These are phyloP conservation scores for Casaregolazyma suthepensis DNA, from an alignment of 1,139 yeast species.

Conservation along the genomic window DNA sequence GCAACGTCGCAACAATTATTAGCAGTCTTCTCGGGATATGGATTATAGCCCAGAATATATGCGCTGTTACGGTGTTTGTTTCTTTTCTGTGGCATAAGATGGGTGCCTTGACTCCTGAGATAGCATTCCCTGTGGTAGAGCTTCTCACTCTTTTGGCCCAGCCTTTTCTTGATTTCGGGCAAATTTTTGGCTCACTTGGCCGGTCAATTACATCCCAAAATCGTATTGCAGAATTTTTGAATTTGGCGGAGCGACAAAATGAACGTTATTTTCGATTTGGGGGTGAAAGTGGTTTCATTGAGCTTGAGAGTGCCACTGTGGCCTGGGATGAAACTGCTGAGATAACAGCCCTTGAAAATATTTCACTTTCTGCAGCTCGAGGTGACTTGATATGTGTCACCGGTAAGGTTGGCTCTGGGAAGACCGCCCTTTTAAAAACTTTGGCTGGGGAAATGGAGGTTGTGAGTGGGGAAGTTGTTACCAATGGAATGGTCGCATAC, in stretches of 20 bases:
- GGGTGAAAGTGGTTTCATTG: conserved; percentile 23
- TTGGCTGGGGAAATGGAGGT: conserved; percentile 53
- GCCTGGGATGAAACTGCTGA: conserved; percentile 32
- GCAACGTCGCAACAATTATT: neutral
- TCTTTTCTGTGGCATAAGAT: neutral
- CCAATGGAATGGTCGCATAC: conserved; percentile 68
- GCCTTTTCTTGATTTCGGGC: neutral
- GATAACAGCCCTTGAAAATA: conserved; percentile 45
- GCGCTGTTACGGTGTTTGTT: neutral
- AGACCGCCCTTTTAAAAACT: conserved; percentile 59
- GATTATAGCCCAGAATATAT: neutral
- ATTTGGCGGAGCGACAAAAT: neutral
- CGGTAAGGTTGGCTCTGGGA: conserved; percentile 79
- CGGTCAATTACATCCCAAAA: neutral
- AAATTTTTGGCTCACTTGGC: neutral
- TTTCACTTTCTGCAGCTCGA: conserved; percentile 48
- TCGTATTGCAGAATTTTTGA: neutral
- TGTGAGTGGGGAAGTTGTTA: conserved; percentile 54
- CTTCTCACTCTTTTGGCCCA: conserved; percentile 23
- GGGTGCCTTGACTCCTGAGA: conserved; percentile 57
- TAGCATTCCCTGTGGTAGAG: conserved; percentile 67
- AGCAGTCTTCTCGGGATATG: neutral
- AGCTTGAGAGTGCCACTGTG: conserved; percentile 42
- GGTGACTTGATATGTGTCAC: conserved; percentile 68
- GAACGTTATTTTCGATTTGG: neutral